A percentile compares a stretch with the other conserved stretches of the same genome.
phyloP scores from a whole-genome alignment of 768 basidiomycete genomes.

The Mycena olivaceomarginata region DNA sequence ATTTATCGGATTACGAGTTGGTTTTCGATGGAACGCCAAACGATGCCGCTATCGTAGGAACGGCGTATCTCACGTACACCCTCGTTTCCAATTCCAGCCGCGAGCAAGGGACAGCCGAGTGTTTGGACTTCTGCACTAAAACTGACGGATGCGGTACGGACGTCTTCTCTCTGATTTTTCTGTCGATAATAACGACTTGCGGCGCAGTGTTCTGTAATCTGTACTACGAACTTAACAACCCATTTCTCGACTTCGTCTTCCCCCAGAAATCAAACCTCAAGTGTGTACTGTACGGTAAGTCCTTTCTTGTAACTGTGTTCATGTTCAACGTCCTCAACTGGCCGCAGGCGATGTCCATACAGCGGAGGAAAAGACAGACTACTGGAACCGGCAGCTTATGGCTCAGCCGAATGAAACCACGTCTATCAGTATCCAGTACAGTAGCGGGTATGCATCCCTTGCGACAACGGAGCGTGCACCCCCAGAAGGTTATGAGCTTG shows the following conservation, averaged over 20 bases:
- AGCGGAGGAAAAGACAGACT: constrained; percentile 42
- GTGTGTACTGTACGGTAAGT: constrained; percentile 43
- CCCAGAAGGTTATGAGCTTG: constrained; percentile 45
- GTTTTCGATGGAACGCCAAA: constrained; percentile 42
- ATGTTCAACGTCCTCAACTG: neutral
- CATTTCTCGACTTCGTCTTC: constrained; percentile 44
- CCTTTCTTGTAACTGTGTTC: neutral
- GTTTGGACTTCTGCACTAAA: constrained; percentile 41
- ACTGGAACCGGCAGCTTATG: constrained; percentile 33
- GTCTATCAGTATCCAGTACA: constrained; percentile 37
- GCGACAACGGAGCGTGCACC: constrained; percentile 24
- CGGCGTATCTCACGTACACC: constrained; percentile 45
- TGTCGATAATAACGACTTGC: neutral
- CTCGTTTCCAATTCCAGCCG: constrained; percentile 46
- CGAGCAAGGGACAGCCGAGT: constrained; percentile 33
- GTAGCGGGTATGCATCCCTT: constrained; percentile 44
- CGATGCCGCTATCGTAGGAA: constrained; percentile 44
- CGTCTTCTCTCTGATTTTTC: neutral
- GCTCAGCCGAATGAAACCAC: constrained; percentile 19
- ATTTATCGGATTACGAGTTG: constrained; percentile 38
- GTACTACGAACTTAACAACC: constrained; percentile 47
- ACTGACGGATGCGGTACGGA: constrained; percentile 44
- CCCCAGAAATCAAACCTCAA: constrained; percentile 46
- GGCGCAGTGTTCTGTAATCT: constrained; percentile 44
- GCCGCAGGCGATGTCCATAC: constrained; percentile 45